These are phyloP conservation scores for Rubia yunnanensis DNA, from an alignment of 257 asterid genomes.

Conservation along the genomic window DNA sequence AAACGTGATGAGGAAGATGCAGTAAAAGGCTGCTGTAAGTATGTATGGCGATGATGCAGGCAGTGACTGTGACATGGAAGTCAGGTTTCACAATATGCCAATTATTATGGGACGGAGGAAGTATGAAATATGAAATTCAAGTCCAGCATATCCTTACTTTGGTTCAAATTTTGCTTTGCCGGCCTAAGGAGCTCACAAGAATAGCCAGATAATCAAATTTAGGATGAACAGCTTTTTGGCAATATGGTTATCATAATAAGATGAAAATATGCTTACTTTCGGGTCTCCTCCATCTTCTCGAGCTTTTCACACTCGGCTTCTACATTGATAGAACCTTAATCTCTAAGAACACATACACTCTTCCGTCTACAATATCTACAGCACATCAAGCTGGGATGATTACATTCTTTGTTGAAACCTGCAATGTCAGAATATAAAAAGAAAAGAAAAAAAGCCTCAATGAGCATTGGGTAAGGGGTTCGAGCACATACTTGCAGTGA, in stretches of 20 bases:
- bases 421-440: constrained; percentile 6
- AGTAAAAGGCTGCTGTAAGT: no score
- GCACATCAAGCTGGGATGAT: constrained; percentile 63
- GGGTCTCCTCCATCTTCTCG: constrained; percentile 62
- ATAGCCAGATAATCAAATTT: no score
- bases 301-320: constrained; percentile 81
- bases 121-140: no score
- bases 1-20: no score
- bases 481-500: constrained; percentile 48
- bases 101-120: no score
- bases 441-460: not conserved
- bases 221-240: no score
- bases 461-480: not conserved
- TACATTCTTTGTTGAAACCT: constrained; percentile 59
- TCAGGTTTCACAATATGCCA: no score
- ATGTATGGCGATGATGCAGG: no score
- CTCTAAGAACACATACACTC: constrained; percentile 53
- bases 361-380: constrained; percentile 53
- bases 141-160: no score
- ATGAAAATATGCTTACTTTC: constrained; percentile 41
- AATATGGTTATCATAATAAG: not conserved
- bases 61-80: no score
- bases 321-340: constrained; percentile 38
- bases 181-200: no score
- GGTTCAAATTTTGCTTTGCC: no score